Evolutionary conservation across 2,329 filamentous ascomycete species (phyloP).

Genomic region (Coniochaeta prunicola): DNA sequence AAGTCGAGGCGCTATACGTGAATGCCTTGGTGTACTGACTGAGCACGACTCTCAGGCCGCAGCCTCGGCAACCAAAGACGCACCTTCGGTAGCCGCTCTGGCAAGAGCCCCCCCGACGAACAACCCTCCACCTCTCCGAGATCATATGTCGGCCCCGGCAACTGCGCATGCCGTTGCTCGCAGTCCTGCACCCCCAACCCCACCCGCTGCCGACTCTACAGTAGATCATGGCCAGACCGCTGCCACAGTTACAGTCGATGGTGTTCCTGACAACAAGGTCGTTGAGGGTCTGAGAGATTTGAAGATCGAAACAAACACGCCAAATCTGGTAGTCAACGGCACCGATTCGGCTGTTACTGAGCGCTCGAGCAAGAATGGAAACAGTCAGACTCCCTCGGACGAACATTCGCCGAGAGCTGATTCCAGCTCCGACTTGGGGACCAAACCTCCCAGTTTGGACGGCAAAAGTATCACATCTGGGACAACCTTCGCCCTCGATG

Average conservation of each 20-base stretch:
- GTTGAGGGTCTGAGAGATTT: constrained; percentile 22
- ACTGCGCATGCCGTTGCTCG: constrained; percentile 1
- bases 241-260: neutral
- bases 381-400: constrained; percentile 42
- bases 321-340: constrained; percentile 43
- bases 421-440: constrained; percentile 57
- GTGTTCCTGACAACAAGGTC: constrained; percentile 11
- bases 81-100: constrained; percentile 15
- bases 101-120: constrained; percentile 12
- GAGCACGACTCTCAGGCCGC: constrained; percentile 33
- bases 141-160: constrained; percentile 1
- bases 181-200: neutral
- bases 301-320: constrained; percentile 20
- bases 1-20: neutral
- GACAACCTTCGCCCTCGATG: constrained; percentile 91
- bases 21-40: neutral
- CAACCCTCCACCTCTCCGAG: constrained; percentile 11
- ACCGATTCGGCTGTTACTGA: constrained; percentile 30
- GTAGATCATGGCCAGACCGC: neutral
- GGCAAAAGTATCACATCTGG: constrained; percentile 92
- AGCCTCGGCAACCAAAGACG: constrained; percentile 35
- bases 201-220: neutral
- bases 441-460: constrained; percentile 84
- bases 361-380: constrained; percentile 22
- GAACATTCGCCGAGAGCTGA: constrained; percentile 51